phyloP scores from a whole-genome alignment of 1,284 basidiomycete genomes.

The Prillingera fragicola region DNA sequence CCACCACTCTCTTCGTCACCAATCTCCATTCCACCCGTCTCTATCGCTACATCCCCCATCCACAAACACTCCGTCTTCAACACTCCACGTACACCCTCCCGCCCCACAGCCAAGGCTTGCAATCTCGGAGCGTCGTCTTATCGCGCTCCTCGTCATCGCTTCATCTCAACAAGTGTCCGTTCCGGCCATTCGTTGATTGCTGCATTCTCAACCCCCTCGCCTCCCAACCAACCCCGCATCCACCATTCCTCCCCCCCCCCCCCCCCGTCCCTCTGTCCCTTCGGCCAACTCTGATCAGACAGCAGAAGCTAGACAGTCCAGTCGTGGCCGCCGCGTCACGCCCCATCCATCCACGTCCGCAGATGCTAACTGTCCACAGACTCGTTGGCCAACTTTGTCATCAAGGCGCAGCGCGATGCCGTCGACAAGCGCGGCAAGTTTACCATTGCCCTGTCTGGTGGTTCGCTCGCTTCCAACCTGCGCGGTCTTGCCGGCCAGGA shows the following conservation, averaged over 20 bases:
- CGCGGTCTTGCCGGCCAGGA: conserved; percentile 66
- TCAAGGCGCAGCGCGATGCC: conserved; percentile 87
- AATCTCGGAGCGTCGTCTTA: no score
- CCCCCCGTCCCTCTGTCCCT: conserved; percentile 64
- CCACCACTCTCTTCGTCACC: no score
- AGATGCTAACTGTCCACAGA: conserved; percentile 26
- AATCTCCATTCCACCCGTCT: no score
- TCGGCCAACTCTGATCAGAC: conserved; percentile 61
- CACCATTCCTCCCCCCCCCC: conserved; percentile 48
- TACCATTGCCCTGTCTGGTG: conserved; percentile 89
- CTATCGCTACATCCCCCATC: no score
- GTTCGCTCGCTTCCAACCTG: conserved; percentile 83
- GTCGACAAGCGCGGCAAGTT: conserved; percentile 88
- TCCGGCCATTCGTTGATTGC: background rate
- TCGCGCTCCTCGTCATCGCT: background rate
- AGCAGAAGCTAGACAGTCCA: conserved; percentile 51
- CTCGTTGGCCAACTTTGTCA: conserved; percentile 75
- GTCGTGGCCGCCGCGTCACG: conserved; percentile 1
- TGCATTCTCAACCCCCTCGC: background rate
- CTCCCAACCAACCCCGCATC: background rate
- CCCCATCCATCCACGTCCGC: background rate
- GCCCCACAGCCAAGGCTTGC: background rate
- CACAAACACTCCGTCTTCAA: background rate
- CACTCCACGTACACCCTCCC: background rate
- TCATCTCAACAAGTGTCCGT: background rate